Base-by-base conservation (phyloP, 1,284 basidiomycete genomes). In the Moesziomyces aphidis region DNA sequence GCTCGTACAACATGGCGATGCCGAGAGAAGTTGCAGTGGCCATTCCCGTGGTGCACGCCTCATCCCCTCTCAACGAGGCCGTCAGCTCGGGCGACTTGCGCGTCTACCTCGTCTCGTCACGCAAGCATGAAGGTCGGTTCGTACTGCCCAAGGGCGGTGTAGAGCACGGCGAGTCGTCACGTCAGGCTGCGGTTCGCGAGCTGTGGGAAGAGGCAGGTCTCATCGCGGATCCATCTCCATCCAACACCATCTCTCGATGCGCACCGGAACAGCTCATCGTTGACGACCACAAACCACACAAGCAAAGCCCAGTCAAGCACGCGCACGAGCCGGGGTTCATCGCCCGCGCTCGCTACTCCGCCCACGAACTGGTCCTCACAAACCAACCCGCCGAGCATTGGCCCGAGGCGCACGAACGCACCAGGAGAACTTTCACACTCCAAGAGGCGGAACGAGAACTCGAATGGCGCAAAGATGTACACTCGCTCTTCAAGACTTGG, bases 141-240 rank as follows among this genome's bases (percentile, higher is more conserved):
- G 81, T 83, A 1, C 61, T 83, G 17, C 82, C 82, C 28, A 83
- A 83, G 57, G 82, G 82, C 28, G 82, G 82, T 4, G 61, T 83
- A n/a, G 80, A 83, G 43, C 11, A 49, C 15, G 78, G 77, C 39
- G 82, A 83, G 58, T 28, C 26, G 19, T 68, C 66, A 5, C 63
- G 73, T 10, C 55, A 68, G 49, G 78, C 81, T 15, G 82, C 82
- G 1, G 36, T 65, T 5, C 56, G 82, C 23, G 82, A 83, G 61
- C 50, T 83, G 7, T 79, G 76, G 73, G 82, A 83, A 56, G 82
- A 83, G 68, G 67, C 67, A 10, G 72, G 72, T 10, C 49, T 71
- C 28, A 15, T 62, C 21, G 70, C 36, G 21, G 48, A 19, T 5
- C 50, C 19, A 17, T 53, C n/a, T 48, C 54, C 13, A 10, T 36